These are phyloP conservation scores for Parathielavia hyrcaniae DNA, from an alignment of 495 filamentous ascomycete species.

Conservation along the genomic window DNA sequence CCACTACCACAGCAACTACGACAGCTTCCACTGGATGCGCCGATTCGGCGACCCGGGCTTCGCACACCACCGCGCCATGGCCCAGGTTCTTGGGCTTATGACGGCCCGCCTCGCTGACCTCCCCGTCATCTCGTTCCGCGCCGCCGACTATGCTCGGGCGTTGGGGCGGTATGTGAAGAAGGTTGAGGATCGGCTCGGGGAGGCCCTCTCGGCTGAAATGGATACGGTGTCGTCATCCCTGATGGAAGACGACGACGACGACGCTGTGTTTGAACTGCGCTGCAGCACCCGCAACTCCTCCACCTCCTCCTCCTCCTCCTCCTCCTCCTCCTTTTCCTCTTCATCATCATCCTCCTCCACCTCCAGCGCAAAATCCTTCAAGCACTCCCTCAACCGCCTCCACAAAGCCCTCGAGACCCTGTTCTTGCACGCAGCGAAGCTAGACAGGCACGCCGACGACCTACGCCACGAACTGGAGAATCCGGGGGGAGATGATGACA, in stretches of 20 bases:
- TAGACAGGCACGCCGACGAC: slow-evolving; percentile 54
- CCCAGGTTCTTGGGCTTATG: slow-evolving; percentile 71
- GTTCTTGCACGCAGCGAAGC: slow-evolving; percentile 49
- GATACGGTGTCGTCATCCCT: slow-evolving; percentile 24
- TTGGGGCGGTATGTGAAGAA: slow-evolving; percentile 59
- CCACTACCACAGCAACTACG: slow-evolving; percentile 91
- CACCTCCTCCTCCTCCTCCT: slow-evolving; percentile 29
- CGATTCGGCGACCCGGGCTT: slow-evolving; percentile 79
- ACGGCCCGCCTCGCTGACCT: slow-evolving; percentile 72
- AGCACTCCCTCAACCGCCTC: slow-evolving; percentile 38
- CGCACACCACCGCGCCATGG: slow-evolving; percentile 70
- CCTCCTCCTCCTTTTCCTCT: slow-evolving; percentile 42
- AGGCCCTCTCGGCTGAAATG: slow-evolving; percentile 16
- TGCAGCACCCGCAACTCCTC: slow-evolving; percentile 45
- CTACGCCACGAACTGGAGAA: slow-evolving; percentile 60
- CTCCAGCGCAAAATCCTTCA: slow-evolving; percentile 48
- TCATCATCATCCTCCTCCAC: slow-evolving; percentile 38
- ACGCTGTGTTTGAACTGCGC: slow-evolving; percentile 43
- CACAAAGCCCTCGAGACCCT: slow-evolving; percentile 49
- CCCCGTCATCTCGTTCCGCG: slow-evolving; percentile 70
- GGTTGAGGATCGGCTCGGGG: slow-evolving; percentile 56
- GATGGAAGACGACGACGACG: slow-evolving; percentile 31
- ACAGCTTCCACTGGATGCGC: slow-evolving; percentile 84
- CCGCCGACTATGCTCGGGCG: slow-evolving; percentile 64
- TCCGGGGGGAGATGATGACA: no score